These are phyloP conservation scores for Neurospora sp. DNA, from an alignment of 495 filamentous ascomycete species.

Conservation along the genomic window DNA sequence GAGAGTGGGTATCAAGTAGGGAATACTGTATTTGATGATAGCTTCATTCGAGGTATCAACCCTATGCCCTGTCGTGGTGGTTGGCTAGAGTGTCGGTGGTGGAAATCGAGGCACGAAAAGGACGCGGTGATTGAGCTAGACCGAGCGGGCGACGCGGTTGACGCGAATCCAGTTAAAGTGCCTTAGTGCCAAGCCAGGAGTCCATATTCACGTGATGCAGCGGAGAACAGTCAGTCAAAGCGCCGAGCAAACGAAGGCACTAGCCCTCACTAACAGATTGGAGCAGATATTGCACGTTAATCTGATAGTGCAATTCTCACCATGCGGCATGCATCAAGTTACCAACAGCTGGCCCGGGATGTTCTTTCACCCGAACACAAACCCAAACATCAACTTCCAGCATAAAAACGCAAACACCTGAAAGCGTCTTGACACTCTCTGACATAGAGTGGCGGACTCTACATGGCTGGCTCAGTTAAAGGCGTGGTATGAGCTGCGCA, in stretches of 20 bases:
- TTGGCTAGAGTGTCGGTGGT: background rate
- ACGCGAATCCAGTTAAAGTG: constrained; percentile 21
- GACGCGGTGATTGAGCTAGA: constrained; percentile 14
- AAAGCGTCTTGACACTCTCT: background rate
- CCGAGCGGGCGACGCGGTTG: constrained; percentile 14
- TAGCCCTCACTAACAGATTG: background rate
- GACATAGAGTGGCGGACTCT: background rate
- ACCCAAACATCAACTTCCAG: background rate
- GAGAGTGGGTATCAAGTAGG: background rate
- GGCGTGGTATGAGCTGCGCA: background rate
- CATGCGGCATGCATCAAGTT: background rate
- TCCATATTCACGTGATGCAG: background rate
- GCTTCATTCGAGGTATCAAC: background rate
- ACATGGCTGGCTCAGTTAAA: too few relatives aligned
- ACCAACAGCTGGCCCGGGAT: background rate
- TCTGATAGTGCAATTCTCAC: background rate
- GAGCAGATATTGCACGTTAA: background rate
- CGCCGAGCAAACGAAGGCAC: background rate
- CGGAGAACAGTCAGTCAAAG: background rate
- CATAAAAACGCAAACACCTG: background rate
- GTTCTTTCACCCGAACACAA: background rate
- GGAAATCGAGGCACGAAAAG: constrained; percentile 21
- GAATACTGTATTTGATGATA: background rate
- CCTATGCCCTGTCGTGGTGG: background rate
- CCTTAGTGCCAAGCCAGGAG: background rate